A percentile compares a stretch with the other conserved stretches of the same genome.
Conservation (phyloP, 768 basidiomycete genomes). For the Phylloporus sp. region DNA sequence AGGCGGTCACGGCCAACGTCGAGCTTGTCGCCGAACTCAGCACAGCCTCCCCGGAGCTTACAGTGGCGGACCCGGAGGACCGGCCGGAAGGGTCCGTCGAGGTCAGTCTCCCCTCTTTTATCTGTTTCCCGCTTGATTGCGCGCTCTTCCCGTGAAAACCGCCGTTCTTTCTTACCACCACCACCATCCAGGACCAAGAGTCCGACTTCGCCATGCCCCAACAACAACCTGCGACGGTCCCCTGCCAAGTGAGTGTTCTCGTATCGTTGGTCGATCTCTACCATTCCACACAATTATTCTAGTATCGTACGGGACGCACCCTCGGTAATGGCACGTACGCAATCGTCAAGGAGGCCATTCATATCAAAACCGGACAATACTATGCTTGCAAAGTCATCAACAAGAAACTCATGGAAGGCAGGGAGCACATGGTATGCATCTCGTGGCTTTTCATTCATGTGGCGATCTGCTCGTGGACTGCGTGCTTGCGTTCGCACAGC, state of each 20-base stretch:
- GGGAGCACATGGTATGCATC: constrained; percentile 87
- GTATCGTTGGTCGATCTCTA: neutral
- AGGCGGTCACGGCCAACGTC: constrained; percentile 1
- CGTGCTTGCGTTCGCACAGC: neutral
- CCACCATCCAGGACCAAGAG: constrained; percentile 15
- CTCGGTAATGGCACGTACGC: constrained; percentile 92
- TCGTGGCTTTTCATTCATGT: constrained; percentile 6
- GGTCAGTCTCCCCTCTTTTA: constrained; percentile 9
- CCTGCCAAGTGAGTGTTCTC: constrained; percentile 39
- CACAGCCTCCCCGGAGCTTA: constrained; percentile 25
- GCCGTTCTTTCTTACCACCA: constrained; percentile 5
- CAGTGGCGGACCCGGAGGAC: constrained; percentile 16
- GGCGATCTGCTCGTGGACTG: constrained; percentile 3
- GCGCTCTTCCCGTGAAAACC: constrained; percentile 1
- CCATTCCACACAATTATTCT: constrained; percentile 7
- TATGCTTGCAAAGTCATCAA: constrained; percentile 99
- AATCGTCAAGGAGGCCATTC: constrained; percentile 92
- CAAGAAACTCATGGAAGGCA: constrained; percentile 97
- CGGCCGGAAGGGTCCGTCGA: constrained; percentile 26
- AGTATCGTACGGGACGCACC: constrained; percentile 87
- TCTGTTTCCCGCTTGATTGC: constrained; percentile 9
- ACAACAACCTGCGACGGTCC: constrained; percentile 35
- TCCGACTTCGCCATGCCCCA: constrained; percentile 24
- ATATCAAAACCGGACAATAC: constrained; percentile 88
- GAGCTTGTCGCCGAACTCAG: constrained; percentile 11